These are phyloP conservation scores for Phoenix roebelenii DNA, from an alignment of 176 grass and related monocot genomes.

Conservation along the genomic window DNA sequence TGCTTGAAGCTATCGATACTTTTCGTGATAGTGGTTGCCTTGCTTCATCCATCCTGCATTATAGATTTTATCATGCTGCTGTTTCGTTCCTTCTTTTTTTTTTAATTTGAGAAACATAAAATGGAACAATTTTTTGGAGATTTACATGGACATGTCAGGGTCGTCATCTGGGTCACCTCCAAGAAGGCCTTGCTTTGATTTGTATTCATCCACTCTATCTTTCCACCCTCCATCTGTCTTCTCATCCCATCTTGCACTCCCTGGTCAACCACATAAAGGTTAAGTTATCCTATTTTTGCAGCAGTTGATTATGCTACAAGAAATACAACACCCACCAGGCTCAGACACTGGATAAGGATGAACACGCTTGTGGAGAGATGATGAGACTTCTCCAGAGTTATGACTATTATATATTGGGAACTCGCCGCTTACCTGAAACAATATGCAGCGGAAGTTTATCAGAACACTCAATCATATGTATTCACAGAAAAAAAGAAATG, in stretches of 20 bases:
- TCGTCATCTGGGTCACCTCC: slow-evolving; percentile 68
- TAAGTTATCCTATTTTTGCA: too few species aligned
- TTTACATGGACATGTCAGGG: slow-evolving; percentile 74
- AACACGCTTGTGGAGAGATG: slow-evolving; percentile 88
- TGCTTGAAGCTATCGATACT: slow-evolving; percentile 93
- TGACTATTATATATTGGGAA: slow-evolving; percentile 42
- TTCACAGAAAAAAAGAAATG: too few species aligned
- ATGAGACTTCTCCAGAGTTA: slow-evolving; percentile 48
- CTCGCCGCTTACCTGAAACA: slow-evolving; percentile 74
- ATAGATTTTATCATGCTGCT: neutral
- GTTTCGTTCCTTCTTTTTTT: too few species aligned
- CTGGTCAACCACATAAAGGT: slow-evolving; percentile 17
- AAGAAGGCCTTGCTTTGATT: slow-evolving; percentile 72
- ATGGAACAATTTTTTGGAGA: too few species aligned
- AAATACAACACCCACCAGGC: slow-evolving; percentile 34
- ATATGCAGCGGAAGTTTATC: too few species aligned
- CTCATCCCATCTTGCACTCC: slow-evolving; percentile 77
- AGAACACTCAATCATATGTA: too few species aligned
- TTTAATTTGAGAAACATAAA: too few species aligned
- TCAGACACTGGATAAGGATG: slow-evolving; percentile 89
- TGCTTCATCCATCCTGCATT: slow-evolving; percentile 73
- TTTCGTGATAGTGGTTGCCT: slow-evolving; percentile 89
- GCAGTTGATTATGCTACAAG: too few species aligned
- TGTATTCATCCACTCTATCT: slow-evolving; percentile 99
- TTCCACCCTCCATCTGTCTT: slow-evolving; percentile 88